Conservation (phyloP, 2,329 filamentous ascomycete species). For the Claviceps fusiformis region DNA sequence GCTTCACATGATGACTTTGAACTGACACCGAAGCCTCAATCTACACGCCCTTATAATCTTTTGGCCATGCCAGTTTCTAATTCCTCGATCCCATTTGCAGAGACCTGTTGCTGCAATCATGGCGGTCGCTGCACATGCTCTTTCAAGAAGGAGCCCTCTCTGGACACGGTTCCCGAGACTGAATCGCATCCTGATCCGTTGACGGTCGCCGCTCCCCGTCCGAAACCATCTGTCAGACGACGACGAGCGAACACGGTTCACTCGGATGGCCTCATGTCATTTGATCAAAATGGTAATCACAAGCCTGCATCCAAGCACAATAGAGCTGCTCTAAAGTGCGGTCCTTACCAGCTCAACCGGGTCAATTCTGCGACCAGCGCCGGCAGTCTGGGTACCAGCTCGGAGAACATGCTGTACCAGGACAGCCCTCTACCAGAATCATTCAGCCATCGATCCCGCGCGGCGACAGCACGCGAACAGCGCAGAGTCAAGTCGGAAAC, state of each 20-base stretch:
- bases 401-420: constrained; percentile 27
- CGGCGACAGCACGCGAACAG: constrained; percentile 29
- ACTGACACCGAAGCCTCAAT: not conserved
- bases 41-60: not conserved
- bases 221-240: constrained; percentile 32
- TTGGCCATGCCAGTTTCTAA: constrained; percentile 5
- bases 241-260: constrained; percentile 49
- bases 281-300: constrained; percentile 52
- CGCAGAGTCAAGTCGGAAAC: constrained; percentile 48
- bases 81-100: constrained; percentile 21
- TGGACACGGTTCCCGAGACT: constrained; percentile 52
- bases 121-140: constrained; percentile 53
- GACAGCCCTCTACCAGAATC: constrained; percentile 20
- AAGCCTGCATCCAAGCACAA: constrained; percentile 48
- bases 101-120: constrained; percentile 58
- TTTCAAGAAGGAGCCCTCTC: constrained; percentile 44
- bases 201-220: constrained; percentile 15
- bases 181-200: constrained; percentile 38
- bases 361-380: constrained; percentile 44
- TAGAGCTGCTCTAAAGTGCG: constrained; percentile 46
- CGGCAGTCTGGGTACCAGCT: constrained; percentile 31
- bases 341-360: constrained; percentile 46
- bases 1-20: constrained; percentile 12
- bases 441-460: constrained; percentile 20
- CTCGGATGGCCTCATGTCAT: constrained; percentile 44